Percentiles rank a stretch among this genome's conserved stretches.
These are phyloP conservation scores for Takakia lepidozioides DNA, from an alignment of 225 moss, liverwort and hornwort species.

Conservation along the genomic window DNA sequence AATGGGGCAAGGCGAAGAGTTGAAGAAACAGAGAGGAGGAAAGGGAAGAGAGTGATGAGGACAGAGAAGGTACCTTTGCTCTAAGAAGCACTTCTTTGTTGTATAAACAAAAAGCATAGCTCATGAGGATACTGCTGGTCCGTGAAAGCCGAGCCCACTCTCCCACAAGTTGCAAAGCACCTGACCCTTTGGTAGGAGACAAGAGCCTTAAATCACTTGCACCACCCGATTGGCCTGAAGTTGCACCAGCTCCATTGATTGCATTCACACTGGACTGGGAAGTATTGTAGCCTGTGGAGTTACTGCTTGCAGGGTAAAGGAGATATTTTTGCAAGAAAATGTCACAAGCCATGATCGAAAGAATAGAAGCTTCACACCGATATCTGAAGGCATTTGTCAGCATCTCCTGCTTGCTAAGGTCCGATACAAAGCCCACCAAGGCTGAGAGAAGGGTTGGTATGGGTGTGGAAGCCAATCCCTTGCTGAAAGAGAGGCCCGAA, in stretches of 20 bases:
- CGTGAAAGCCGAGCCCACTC: constrained; percentile 58
- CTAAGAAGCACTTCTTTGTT: constrained; percentile 53
- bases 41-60: too few relatives aligned
- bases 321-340: constrained; percentile 77
- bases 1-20: too few relatives aligned
- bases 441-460: constrained; percentile 27
- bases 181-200: constrained; percentile 47
- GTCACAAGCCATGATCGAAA: constrained; percentile 87
- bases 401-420: constrained; percentile 52
- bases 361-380: constrained; percentile 77
- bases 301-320: constrained; percentile 40
- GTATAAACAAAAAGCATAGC: constrained; percentile 61
- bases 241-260: constrained; percentile 14
- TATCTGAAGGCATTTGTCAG: constrained; percentile 60
- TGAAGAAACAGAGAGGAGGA: too few relatives aligned
- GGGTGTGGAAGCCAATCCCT: constrained; percentile 17
- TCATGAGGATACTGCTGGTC: constrained; percentile 57
- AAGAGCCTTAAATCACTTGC: constrained; percentile 18
- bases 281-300: constrained; percentile 15
- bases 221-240: constrained; percentile 6
- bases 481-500: constrained; percentile 48
- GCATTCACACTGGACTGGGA: constrained; percentile 15
- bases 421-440: constrained; percentile 16
- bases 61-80: constrained; percentile 53
- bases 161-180: constrained; percentile 54